phyloP scores from a whole-genome alignment of 116 monocot species.

The Zostera marina region DNA sequence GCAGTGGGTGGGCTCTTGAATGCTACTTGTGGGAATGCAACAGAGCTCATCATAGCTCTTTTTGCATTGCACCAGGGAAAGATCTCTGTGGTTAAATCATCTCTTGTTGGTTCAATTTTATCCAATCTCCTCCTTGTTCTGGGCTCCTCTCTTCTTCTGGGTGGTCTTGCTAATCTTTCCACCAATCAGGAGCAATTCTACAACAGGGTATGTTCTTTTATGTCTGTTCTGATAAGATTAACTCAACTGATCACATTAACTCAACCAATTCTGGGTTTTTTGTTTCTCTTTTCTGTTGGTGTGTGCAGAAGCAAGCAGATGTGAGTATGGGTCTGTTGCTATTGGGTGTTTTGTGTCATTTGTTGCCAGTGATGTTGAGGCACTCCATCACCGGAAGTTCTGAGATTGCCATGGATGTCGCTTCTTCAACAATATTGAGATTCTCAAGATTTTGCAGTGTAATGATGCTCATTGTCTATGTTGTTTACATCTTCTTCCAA shows the following conservation, averaged over 20 bases:
- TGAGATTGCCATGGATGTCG: not conserved
- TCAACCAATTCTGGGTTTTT: too few species aligned
- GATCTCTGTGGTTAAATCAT: conserved; percentile 41
- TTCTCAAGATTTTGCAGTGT: conserved; percentile 41
- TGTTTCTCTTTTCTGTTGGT: too few species aligned
- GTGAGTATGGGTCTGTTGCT: conserved; percentile 37
- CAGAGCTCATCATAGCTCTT: conserved; percentile 61
- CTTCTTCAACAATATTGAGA: conserved; percentile 4
- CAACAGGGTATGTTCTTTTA: conserved; percentile 21
- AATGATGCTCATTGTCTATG: conserved; percentile 37
- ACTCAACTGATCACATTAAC: too few species aligned
- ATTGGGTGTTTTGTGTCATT: conserved; percentile 29
- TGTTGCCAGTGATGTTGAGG: conserved; percentile 13
- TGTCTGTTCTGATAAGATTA: too few species aligned
- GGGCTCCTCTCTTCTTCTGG: conserved; percentile 48
- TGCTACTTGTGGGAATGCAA: conserved; percentile 81
- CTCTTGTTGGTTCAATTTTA: conserved; percentile 51
- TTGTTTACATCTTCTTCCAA: conserved; percentile 48
- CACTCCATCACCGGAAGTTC: not conserved
- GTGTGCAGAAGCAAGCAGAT: conserved; percentile 34
- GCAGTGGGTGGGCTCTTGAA: conserved; percentile 75
- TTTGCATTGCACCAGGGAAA: conserved; percentile 34
- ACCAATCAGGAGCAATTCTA: conserved; percentile 21
- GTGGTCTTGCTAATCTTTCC: conserved; percentile 30
- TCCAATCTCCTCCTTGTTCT: conserved; percentile 74